Evolutionary conservation across 2,329 filamentous ascomycete species (phyloP), one percentile per base, ranked within the genome.

Genomic region (Torrubiella hemipterigena): DNA sequence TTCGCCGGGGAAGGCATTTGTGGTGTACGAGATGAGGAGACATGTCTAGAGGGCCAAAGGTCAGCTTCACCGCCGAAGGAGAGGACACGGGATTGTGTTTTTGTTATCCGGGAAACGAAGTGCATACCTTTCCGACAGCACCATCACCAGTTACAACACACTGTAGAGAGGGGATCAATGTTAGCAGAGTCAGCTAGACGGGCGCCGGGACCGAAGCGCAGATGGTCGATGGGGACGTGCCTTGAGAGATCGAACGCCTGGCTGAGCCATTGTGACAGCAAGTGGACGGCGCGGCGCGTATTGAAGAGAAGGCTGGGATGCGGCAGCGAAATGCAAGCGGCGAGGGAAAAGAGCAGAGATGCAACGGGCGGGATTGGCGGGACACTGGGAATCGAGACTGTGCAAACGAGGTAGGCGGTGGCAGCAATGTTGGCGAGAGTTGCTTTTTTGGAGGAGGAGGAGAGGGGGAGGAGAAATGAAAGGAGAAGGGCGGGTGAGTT

Each of bases 111-210:
- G 36, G 27, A 20, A 14, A 23, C 21, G 36, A 37, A 32, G 39
- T 24, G 43, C 50, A 31, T 36, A 94, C 87, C 76, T 98, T 98
- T 62, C 91, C 91, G 50, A 98, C 91, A 56, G 91, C 91, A 83
- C 91, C 91, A 61, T 98, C 91, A 65, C 91, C 91, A 41, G 91
- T 96, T 54, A 98, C 91, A 56, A 98, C 91, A 60, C 91, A 98
- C 86, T 95, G 47, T 38, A 50, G 36, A 37, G 34, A 35, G 22
- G 39, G 33, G n/a, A 47, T 49, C 53, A 55, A 45, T 43, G 51
- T 62, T 54, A 58, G 52, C 47, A 20, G n/a, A 14, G 14, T n/a
- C n/a, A n/a, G n/a, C n/a, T n/a, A n/a, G n/a, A n/a, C n/a, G 12
- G 42, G 41, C 38, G 42, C 49, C 50, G 43, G 51, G 48, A 40